A percentile compares a stretch with the other conserved stretches of the same genome.
phyloP scores from a whole-genome alignment of 345 rosid species.

The Sonneratia alba region DNA sequence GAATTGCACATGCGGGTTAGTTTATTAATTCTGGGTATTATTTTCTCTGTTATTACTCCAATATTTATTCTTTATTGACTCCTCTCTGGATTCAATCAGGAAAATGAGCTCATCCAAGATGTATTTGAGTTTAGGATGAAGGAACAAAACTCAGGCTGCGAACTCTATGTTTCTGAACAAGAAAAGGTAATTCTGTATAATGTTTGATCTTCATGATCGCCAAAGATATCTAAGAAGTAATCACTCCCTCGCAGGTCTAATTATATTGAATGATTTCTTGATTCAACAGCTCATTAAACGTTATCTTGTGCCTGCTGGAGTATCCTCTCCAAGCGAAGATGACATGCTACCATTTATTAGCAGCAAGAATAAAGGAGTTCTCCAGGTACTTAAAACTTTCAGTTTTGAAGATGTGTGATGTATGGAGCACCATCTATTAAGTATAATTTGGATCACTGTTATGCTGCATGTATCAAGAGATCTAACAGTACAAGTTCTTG shows the following conservation, averaged over 20 bases:
- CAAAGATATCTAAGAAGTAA: background rate
- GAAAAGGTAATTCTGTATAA: conserved; percentile 10
- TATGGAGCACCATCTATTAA: background rate
- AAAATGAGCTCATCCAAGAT: conserved; percentile 9
- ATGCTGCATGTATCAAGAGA: background rate
- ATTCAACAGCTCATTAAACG: background rate
- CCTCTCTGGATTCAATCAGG: conserved; percentile 8
- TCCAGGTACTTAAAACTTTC: background rate
- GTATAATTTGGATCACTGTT: background rate
- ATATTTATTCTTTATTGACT: background rate
- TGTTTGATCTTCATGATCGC: background rate
- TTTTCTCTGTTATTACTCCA: background rate
- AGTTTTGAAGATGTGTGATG: too few relatives aligned
- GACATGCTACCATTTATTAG: background rate
- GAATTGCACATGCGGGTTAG: conserved; percentile 10
- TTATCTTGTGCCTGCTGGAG: conserved; percentile 1
- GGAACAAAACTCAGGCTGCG: background rate
- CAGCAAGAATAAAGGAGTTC: conserved; percentile 2
- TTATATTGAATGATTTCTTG: background rate
- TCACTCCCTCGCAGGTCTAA: background rate
- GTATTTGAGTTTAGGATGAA: conserved; percentile 9
- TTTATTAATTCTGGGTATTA: background rate
- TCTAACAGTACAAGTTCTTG: background rate
- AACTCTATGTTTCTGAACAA: conserved; percentile 4
- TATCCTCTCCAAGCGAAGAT: background rate